phyloP scores from a whole-genome alignment of 1,139 yeast species.

The Hansenula sp. region DNA sequence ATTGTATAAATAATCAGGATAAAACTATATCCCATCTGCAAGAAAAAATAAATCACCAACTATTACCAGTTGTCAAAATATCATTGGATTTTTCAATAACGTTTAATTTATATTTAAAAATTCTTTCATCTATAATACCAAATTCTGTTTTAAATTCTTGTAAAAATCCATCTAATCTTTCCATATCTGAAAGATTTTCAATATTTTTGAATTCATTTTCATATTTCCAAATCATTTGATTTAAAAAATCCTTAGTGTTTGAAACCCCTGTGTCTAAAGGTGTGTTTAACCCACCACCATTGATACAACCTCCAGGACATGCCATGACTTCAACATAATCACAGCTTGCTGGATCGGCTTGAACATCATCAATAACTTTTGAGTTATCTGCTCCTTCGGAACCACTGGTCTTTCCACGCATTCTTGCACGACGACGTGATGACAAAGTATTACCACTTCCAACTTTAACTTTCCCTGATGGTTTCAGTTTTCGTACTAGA shows the following conservation, averaged over 20 bases:
- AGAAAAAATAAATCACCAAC: constrained; percentile 23
- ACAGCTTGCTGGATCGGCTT: constrained; percentile 63
- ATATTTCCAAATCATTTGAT: constrained; percentile 14
- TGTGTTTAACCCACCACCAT: constrained; percentile 90
- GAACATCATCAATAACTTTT: constrained; percentile 4
- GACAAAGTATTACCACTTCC: constrained; percentile 26
- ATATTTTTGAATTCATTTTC: constrained; percentile 12
- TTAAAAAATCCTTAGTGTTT: constrained; percentile 14
- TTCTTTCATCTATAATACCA: constrained; percentile 32
- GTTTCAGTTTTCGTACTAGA: constrained; percentile 76
- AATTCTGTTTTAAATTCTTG: constrained; percentile 31
- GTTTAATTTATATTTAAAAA: constrained; percentile 44
- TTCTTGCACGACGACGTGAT: constrained; percentile 28
- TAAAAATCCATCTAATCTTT: constrained; percentile 29
- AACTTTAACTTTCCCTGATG: constrained; percentile 26
- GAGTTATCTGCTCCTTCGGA: constrained; percentile 2
- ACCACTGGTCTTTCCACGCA: constrained; percentile 6
- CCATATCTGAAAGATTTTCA: constrained; percentile 11
- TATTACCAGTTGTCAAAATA: constrained; percentile 32
- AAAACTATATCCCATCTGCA: neutral
- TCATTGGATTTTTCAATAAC: constrained; percentile 46
- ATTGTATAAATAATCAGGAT: too few species aligned
- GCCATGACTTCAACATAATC: constrained; percentile 97
- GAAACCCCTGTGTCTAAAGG: constrained; percentile 27
- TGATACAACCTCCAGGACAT: constrained; percentile 95